Evolutionary conservation across 805 yeast genomes (phyloP).

Genomic region (Metschnikowia corniflorae): DNA sequence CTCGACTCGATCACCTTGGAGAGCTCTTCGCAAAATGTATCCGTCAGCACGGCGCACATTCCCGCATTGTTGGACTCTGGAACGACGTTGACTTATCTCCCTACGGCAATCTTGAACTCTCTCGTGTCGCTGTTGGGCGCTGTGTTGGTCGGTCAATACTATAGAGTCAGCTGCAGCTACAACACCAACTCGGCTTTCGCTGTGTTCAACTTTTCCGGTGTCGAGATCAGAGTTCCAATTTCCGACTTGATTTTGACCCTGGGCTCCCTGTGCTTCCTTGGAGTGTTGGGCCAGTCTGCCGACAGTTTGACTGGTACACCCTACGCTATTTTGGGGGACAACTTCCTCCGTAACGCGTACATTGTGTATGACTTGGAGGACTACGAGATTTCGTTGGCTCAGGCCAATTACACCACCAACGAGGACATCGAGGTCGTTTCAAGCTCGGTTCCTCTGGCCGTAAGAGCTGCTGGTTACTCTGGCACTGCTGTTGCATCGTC

Average conservation of each 20-base stretch:
- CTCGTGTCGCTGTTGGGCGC: conserved; percentile 14
- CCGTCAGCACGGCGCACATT: conserved; percentile 5
- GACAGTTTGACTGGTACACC: conserved; percentile 51
- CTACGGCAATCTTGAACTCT: conserved; percentile 25
- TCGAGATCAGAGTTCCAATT: conserved; percentile 49
- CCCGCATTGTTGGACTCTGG: conserved; percentile 48
- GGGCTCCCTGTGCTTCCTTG: conserved; percentile 25
- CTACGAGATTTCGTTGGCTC: conserved; percentile 54
- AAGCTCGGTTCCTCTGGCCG: conserved; percentile 49
- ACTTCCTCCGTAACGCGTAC: conserved; percentile 60
- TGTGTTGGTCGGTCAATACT: conserved; percentile 1
- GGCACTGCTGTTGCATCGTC: conserved; percentile 27
- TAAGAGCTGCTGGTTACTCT: conserved; percentile 43
- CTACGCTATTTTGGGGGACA: conserved; percentile 56
- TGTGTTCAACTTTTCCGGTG: conserved; percentile 55
- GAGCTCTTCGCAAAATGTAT: conserved; percentile 11
- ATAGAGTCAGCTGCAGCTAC: conserved; percentile 13
- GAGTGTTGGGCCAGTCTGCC: conserved; percentile 21
- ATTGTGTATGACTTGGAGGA: conserved; percentile 63
- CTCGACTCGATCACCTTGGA: conserved; percentile 35
- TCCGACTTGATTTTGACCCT: conserved; percentile 24
- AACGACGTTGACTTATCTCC: conserved; percentile 49
- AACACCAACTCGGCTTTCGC: conserved; percentile 6
- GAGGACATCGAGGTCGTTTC: conserved; percentile 46
- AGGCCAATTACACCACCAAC: conserved; percentile 23